Conservation (phyloP, 2,329 filamentous ascomycete species). For the Ophiostoma sp. region DNA sequence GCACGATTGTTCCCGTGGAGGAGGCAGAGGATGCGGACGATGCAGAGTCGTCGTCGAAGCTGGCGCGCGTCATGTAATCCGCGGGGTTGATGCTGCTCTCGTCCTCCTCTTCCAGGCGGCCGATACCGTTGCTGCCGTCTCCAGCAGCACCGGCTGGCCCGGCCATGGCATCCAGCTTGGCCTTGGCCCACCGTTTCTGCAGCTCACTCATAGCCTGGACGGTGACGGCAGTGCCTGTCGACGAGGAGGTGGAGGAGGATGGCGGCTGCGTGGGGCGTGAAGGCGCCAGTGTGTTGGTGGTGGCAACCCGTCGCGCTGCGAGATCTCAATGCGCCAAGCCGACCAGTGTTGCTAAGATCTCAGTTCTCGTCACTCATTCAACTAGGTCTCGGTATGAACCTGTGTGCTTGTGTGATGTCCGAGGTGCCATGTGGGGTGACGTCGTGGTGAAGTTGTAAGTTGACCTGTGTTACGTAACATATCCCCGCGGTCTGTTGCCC, state of each 20-base stretch:
- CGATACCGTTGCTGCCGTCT: constrained; percentile 32
- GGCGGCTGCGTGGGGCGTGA: constrained; percentile 10
- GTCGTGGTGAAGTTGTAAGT: constrained; percentile 7
- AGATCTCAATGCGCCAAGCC: not conserved
- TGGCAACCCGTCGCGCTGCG: not conserved
- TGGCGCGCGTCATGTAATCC: constrained; percentile 43
- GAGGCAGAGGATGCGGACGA: constrained; percentile 60
- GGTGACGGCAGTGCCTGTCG: constrained; percentile 14
- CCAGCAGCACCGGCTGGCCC: not conserved
- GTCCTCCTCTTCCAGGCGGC: constrained; percentile 45
- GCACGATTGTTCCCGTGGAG: constrained; percentile 85
- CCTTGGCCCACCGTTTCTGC: constrained; percentile 34
- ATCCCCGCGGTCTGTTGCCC: not conserved
- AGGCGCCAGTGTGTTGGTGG: constrained; percentile 8
- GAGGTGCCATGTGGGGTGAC: constrained; percentile 5
- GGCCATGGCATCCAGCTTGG: constrained; percentile 27
- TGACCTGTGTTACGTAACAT: not conserved
- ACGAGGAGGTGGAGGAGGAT: not conserved
- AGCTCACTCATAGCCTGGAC: constrained; percentile 32
- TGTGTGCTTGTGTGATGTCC: not conserved
- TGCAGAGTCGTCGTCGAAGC: constrained; percentile 36
- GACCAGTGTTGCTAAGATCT: not conserved
- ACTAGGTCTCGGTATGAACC: not conserved
- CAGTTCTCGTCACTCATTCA: not conserved
- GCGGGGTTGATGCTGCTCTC: constrained; percentile 45